Conservation (phyloP, 441 rosid species). For the Erodium texanum region DNA sequence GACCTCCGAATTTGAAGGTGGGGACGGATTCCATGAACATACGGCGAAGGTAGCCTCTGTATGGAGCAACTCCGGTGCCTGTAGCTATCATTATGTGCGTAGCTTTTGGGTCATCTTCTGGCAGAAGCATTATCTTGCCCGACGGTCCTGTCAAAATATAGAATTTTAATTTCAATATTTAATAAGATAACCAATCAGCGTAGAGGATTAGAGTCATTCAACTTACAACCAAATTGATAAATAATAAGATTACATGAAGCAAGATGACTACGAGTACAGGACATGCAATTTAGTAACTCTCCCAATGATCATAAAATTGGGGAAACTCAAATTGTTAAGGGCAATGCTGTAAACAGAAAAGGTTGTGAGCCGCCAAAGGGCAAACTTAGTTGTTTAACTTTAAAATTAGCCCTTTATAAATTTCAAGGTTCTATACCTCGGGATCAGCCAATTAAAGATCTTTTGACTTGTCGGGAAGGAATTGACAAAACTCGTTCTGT, state of each 20-base stretch:
- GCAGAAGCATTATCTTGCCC: slow-evolving; percentile 96
- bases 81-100: slow-evolving; percentile 96
- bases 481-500: no score
- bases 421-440: not conserved
- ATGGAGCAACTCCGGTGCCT: slow-evolving; percentile 94
- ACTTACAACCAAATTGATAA: not conserved
- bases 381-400: not conserved
- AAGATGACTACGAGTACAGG: not conserved
- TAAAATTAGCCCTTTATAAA: not conserved
- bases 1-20: slow-evolving; percentile 67
- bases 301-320: not conserved
- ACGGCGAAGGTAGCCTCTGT: slow-evolving; percentile 80
- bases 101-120: slow-evolving; percentile 71
- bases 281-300: not conserved
- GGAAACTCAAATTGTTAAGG: not conserved
- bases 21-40: slow-evolving; percentile 94
- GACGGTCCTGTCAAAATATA: slow-evolving; percentile 58
- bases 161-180: slow-evolving; percentile 1
- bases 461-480: no score
- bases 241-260: not conserved
- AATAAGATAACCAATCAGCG: not conserved
- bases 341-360: not conserved
- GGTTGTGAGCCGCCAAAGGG: not conserved
- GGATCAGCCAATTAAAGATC: no score
- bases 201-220: not conserved